Evolutionary conservation across 2,329 filamentous ascomycete species (phyloP).

Genomic region (Chaetomium strumarium): DNA sequence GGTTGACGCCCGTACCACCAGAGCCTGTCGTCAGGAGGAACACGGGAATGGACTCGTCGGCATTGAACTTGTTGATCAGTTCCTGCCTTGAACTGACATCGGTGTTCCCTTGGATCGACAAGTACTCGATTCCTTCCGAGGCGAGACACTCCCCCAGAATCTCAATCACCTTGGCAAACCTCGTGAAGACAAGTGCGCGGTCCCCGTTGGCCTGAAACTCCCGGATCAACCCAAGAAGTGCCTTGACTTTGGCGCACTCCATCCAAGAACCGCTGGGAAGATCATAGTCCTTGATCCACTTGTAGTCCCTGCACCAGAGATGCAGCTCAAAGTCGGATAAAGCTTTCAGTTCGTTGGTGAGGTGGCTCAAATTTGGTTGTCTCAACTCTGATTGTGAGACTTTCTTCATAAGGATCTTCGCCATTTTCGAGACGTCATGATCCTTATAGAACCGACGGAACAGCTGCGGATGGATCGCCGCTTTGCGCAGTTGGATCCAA

Average conservation of each 20-base stretch:
- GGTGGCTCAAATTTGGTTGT: slow-evolving; percentile 46
- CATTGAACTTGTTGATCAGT: slow-evolving; percentile 81
- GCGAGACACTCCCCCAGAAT: slow-evolving; percentile 80
- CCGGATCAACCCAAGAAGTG: slow-evolving; percentile 67
- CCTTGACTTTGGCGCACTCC: slow-evolving; percentile 75
- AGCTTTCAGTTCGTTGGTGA: slow-evolving; percentile 51
- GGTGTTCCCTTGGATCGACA: slow-evolving; percentile 81
- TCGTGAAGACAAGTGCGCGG: slow-evolving; percentile 83
- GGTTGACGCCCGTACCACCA: slow-evolving; percentile 93
- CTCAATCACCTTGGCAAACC: slow-evolving; percentile 87
- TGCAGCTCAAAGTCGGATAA: slow-evolving; percentile 61
- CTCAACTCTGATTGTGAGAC: slow-evolving; percentile 51
- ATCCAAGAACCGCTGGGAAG: slow-evolving; percentile 49
- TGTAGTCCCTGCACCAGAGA: slow-evolving; percentile 57
- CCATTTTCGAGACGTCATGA: slow-evolving; percentile 68
- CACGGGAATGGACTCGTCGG: slow-evolving; percentile 70
- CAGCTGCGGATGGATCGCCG: slow-evolving; percentile 84
- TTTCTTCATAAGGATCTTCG: slow-evolving; percentile 66
- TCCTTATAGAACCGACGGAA: slow-evolving; percentile 79
- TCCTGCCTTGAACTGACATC: slow-evolving; percentile 77
- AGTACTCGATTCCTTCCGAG: slow-evolving; percentile 65
- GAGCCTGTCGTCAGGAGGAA: slow-evolving; percentile 92
- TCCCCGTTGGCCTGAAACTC: slow-evolving; percentile 75
- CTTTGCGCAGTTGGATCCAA: slow-evolving; percentile 87
- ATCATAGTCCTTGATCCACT: slow-evolving; percentile 49